Evolutionary conservation across 768 basidiomycete species (phyloP).

Genomic region (Chalciporus sphaerocephalus): DNA sequence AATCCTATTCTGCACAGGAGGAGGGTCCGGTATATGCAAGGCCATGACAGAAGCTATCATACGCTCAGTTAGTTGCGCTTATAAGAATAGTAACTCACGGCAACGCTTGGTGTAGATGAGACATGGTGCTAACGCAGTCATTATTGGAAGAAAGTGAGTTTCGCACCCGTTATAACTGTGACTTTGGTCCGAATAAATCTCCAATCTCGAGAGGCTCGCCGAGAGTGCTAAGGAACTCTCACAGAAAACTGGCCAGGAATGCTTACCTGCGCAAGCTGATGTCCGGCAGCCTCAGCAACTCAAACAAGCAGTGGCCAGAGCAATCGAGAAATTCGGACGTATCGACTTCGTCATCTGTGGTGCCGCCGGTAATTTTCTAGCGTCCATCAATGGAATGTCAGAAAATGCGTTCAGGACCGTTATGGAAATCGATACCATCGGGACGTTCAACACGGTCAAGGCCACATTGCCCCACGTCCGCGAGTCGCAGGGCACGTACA

Average conservation of each 20-base stretch:
- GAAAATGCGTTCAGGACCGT: conserved; percentile 92
- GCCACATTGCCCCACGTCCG: conserved; percentile 78
- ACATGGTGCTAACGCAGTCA: conserved; percentile 76
- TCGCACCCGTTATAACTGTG: not conserved
- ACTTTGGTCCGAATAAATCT: conserved; percentile 2
- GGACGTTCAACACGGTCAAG: conserved; percentile 93
- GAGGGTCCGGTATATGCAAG: conserved; percentile 90
- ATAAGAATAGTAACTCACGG: conserved; percentile 7
- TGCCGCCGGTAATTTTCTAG: conserved; percentile 95
- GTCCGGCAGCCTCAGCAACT: conserved; percentile 75
- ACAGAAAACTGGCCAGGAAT: conserved; percentile 60
- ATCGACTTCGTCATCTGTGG: conserved; percentile 97
- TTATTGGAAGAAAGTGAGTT: conserved; percentile 82
- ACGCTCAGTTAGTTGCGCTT: conserved; percentile 22
- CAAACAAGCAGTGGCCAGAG: conserved; percentile 67
- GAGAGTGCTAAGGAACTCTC: conserved; percentile 69
- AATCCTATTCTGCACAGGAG: conserved; percentile 87
- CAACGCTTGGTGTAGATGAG: conserved; percentile 54
- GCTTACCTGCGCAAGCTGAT: conserved; percentile 74
- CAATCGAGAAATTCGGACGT: conserved; percentile 71
- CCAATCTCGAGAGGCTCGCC: conserved; percentile 66
- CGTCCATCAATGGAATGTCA: conserved; percentile 76
- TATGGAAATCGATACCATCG: conserved; percentile 89
- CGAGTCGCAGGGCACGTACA: conserved; percentile 70
- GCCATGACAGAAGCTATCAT: conserved; percentile 83